Percentiles rank a stretch among this genome's conserved stretches.
Evolutionary conservation across 768 basidiomycete genomes (phyloP).

Genomic region (Cyathus striatus): DNA sequence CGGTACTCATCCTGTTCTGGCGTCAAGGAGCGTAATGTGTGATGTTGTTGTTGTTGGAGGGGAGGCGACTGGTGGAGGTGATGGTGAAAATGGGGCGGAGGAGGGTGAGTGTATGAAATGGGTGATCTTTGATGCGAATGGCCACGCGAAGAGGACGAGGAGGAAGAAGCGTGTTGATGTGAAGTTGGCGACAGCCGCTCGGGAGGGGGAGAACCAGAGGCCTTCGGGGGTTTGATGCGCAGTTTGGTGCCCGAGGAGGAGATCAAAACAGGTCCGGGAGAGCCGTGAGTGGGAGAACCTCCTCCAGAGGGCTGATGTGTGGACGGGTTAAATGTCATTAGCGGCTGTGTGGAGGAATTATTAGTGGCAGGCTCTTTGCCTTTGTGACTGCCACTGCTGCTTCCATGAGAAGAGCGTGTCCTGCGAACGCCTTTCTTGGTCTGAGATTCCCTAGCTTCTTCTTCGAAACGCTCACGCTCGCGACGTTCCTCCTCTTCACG

Average conservation of each 20-base stretch:
- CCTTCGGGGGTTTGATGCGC: slow-evolving; percentile 37
- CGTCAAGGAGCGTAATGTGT: background rate
- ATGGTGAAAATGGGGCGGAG: slow-evolving; percentile 4
- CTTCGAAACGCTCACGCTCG: slow-evolving; percentile 35
- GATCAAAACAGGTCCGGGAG: slow-evolving; percentile 31
- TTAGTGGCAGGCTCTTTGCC: slow-evolving; percentile 24
- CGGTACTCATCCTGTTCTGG: slow-evolving; percentile 1
- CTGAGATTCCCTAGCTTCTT: slow-evolving; percentile 34
- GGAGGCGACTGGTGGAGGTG: slow-evolving; percentile 2
- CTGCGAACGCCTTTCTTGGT: slow-evolving; percentile 19
- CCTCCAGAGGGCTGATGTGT: background rate
- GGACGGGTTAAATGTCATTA: slow-evolving; percentile 3
- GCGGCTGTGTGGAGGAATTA: background rate
- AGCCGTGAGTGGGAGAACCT: slow-evolving; percentile 17
- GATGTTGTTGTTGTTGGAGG: slow-evolving; percentile 1
- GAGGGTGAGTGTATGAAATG: slow-evolving; percentile 9
- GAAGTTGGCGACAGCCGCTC: slow-evolving; percentile 15
- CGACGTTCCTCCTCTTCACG: slow-evolving; percentile 37
- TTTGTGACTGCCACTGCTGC: slow-evolving; percentile 25
- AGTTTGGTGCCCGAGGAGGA: slow-evolving; percentile 43
- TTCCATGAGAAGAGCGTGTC: slow-evolving; percentile 7
- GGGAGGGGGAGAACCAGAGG: slow-evolving; percentile 7
- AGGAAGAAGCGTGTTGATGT: slow-evolving; percentile 10
- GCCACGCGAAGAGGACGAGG: slow-evolving; percentile 7
- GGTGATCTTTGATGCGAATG: slow-evolving; percentile 6